Conservation (phyloP, 1,139 yeast species). For the Nematodospora anomalae region DNA sequence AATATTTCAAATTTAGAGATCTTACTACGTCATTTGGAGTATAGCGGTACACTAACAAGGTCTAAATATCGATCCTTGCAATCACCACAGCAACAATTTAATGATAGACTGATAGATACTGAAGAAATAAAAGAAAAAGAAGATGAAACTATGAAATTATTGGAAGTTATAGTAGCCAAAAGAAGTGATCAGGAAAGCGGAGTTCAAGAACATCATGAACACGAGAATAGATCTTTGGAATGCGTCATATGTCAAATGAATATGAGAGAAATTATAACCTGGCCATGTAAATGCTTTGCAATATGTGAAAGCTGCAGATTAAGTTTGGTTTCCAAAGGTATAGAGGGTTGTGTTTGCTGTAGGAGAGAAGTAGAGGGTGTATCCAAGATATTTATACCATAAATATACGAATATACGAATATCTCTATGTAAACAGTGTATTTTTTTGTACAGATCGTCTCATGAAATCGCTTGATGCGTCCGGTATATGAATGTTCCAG, state of each 20-base stretch:
- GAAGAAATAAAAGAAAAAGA: not conserved
- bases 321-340: conserved; percentile 71
- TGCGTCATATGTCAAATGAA: conserved; percentile 85
- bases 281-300: conserved; percentile 94
- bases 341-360: conserved; percentile 84
- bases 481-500: too few species aligned
- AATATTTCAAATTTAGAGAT: conserved; percentile 20
- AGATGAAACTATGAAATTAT: conserved; percentile 21
- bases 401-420: too few species aligned
- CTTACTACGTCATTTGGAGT: conserved; percentile 36
- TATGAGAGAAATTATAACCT: conserved; percentile 72
- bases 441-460: not conserved
- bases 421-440: not conserved
- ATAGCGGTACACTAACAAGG: conserved; percentile 39
- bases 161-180: conserved; percentile 20
- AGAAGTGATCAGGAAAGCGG: conserved; percentile 11
- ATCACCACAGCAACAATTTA: not conserved
- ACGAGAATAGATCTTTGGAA: conserved; percentile 27
- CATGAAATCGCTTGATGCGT: not conserved
- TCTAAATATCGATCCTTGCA: conserved; percentile 30
- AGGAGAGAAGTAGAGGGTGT: conserved; percentile 67
- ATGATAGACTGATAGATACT: not conserved
- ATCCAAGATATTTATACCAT: conserved; percentile 53
- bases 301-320: conserved; percentile 82
- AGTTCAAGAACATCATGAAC: conserved; percentile 12